Base-by-base conservation (phyloP, 73 alveolate species). In the Blepharisma stoltei region DNA sequence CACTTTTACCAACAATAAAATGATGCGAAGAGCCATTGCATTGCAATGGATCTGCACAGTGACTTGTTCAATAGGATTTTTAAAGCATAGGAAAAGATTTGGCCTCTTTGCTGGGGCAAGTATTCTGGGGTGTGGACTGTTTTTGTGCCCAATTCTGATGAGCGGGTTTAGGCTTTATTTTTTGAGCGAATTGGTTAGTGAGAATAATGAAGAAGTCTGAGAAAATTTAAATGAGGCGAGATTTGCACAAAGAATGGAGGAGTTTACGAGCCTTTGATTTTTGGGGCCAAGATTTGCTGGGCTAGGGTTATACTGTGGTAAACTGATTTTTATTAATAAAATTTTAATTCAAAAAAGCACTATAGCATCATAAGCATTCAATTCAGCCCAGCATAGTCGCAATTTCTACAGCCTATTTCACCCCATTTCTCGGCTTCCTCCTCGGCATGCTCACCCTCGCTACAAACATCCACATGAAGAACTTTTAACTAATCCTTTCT, bases 181-280 rank as follows among this genome's bases (percentile, higher is more conserved):
- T 8, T 25, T 60, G 14, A 60, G 73, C 5, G 14, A 60, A 20
- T 60, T 60, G 11, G 73, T 60, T 18, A 18, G 11, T 8, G 73
- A 14, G 23, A 38, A 38, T 9, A 25, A 60, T 60, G 46, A 25
- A 14, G 48, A 60, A 18, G 73, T 60, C 49, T 60, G 73, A 38
- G 73, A 60, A 60, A 25, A 60, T 60, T 25, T 60, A 2, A 60
- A 60, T 60, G 73, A 60, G 23, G 73, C 73, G 18, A 60, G 73
- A 38, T 60, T 14, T 60, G 73, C 46, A 9, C 73, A 60, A 5
- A 60, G 73, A 60, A 60, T 60, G 37, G 11, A 60, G 47, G 23
- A 25, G 38, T 60, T 60, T 60, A 18, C 23, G 46, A 60, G 18
- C 73, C 73, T 14, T 8, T 60, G 73, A 18, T 18, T 60, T 20